Percentiles rank a stretch among this genome's conserved stretches.
Evolutionary conservation across 2,329 filamentous ascomycete species (phyloP).

Genomic region (Fusarium sp.): DNA sequence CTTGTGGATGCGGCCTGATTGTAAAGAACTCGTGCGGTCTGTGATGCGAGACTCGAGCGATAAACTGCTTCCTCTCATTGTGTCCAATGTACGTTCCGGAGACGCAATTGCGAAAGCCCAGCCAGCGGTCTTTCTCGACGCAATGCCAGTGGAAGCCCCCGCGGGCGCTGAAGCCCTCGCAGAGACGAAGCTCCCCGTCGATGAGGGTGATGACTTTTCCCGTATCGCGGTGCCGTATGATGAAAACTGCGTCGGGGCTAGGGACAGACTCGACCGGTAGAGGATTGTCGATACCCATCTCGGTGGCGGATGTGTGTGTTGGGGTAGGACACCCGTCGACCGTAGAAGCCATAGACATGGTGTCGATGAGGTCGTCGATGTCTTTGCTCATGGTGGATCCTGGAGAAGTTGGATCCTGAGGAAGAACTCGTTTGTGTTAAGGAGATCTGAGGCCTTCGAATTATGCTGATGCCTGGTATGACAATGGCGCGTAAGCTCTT

Average conservation of each 20-base stretch:
- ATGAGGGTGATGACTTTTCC: constrained; percentile 47
- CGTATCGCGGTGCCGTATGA: constrained; percentile 46
- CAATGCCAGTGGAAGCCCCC: constrained; percentile 52
- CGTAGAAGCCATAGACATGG: constrained; percentile 36
- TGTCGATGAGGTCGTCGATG: constrained; percentile 21
- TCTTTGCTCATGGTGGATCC: constrained; percentile 31
- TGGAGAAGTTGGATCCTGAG: neutral
- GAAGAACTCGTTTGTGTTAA: neutral
- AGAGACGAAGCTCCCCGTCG: constrained; percentile 45
- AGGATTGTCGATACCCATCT: neutral
- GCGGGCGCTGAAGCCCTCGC: constrained; percentile 15
- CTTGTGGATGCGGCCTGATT: constrained; percentile 41
- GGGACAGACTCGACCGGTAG: constrained; percentile 33
- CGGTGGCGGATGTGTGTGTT: constrained; percentile 24
- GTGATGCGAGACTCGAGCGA: constrained; percentile 42
- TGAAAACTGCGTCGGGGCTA: constrained; percentile 43
- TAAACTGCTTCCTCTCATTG: constrained; percentile 36
- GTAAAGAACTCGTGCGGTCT: constrained; percentile 47
- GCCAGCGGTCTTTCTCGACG: constrained; percentile 51
- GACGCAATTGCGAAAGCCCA: constrained; percentile 52
- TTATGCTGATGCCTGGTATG: neutral
- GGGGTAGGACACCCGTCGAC: constrained; percentile 29
- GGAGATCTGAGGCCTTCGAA: neutral
- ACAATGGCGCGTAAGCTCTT: neutral
- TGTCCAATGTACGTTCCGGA: constrained; percentile 51